Conservation (phyloP, 2,329 filamentous ascomycete species). For the Alternaria solani region DNA sequence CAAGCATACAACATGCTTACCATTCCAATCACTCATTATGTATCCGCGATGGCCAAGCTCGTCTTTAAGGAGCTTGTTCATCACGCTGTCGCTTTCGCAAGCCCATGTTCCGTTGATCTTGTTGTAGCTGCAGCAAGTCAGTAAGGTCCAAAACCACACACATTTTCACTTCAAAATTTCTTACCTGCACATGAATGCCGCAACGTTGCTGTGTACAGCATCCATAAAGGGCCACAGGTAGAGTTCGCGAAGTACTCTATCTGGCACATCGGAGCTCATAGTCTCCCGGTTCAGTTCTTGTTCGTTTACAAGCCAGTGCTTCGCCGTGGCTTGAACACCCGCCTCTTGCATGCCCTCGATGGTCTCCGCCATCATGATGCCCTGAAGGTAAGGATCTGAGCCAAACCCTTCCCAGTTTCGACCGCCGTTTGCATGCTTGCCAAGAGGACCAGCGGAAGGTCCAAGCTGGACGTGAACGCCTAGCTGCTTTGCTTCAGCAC, state of each 20-base stretch:
- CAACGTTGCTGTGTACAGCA: conserved; percentile 71
- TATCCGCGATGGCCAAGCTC: conserved; percentile 61
- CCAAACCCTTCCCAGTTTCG: conserved; percentile 61
- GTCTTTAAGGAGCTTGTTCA: conserved; percentile 61
- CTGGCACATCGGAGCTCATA: conserved; percentile 68
- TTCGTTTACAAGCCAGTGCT: conserved; percentile 69
- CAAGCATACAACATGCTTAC: conserved; percentile 12
- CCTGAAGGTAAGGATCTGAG: conserved; percentile 59
- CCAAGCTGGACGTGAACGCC: conserved; percentile 55
- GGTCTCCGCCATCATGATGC: conserved; percentile 54
- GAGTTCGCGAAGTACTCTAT: conserved; percentile 77
- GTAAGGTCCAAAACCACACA: neutral
- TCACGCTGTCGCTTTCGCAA: conserved; percentile 58
- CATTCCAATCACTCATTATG: conserved; percentile 57
- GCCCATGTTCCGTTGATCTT: conserved; percentile 60
- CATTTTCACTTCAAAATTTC: neutral
- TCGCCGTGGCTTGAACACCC: conserved; percentile 54
- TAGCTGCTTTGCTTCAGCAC: conserved; percentile 52
- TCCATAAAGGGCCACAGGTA: conserved; percentile 83
- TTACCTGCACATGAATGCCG: conserved; percentile 56
- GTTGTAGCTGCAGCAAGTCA: conserved; percentile 36
- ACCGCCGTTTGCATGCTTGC: conserved; percentile 52
- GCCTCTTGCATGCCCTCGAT: conserved; percentile 56
- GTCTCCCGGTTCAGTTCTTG: conserved; percentile 64
- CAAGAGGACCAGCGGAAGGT: conserved; percentile 53